Conservation (phyloP, 1,284 basidiomycete genomes). For the Cryptococcus sp. region DNA sequence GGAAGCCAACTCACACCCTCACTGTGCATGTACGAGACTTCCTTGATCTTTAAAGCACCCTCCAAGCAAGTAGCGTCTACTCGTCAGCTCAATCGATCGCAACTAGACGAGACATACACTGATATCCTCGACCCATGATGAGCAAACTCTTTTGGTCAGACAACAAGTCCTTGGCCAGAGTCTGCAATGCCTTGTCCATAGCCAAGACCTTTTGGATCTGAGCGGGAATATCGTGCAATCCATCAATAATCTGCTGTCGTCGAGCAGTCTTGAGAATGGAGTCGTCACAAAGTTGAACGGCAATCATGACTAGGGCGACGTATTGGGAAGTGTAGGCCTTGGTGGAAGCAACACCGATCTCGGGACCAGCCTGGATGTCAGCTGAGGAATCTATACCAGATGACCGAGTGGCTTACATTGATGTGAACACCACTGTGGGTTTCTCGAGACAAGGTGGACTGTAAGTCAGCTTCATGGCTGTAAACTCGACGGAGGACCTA, state of each 20-base stretch:
- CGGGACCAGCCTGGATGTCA: slow-evolving; percentile 64
- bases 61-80: slow-evolving; percentile 92
- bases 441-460: slow-evolving; percentile 92
- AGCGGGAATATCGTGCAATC: slow-evolving; percentile 79
- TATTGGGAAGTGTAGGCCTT: slow-evolving; percentile 99
- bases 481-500: slow-evolving; percentile 6
- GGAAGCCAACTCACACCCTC: slow-evolving; percentile 57
- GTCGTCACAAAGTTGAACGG: slow-evolving; percentile 94
- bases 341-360: slow-evolving; percentile 99
- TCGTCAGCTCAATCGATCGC: background rate
- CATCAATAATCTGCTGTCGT: slow-evolving; percentile 89
- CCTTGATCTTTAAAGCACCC: slow-evolving; percentile 99
- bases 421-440: slow-evolving; percentile 99
- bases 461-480: slow-evolving; percentile 1
- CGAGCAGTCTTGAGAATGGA: slow-evolving; percentile 87
- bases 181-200: slow-evolving; percentile 72
- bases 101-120: slow-evolving; percentile 55
- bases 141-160: slow-evolving; percentile 82
- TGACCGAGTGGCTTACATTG: slow-evolving; percentile 69
- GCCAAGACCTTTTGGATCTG: slow-evolving; percentile 87
- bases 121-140: slow-evolving; percentile 98
- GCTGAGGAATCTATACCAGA: too few relatives aligned
- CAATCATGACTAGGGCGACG: slow-evolving; percentile 97
- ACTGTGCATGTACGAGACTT: slow-evolving; percentile 88
- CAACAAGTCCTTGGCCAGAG: slow-evolving; percentile 73